Base-by-base conservation (phyloP, 306 rosid genomes). In the Adenanthera pavonina region DNA sequence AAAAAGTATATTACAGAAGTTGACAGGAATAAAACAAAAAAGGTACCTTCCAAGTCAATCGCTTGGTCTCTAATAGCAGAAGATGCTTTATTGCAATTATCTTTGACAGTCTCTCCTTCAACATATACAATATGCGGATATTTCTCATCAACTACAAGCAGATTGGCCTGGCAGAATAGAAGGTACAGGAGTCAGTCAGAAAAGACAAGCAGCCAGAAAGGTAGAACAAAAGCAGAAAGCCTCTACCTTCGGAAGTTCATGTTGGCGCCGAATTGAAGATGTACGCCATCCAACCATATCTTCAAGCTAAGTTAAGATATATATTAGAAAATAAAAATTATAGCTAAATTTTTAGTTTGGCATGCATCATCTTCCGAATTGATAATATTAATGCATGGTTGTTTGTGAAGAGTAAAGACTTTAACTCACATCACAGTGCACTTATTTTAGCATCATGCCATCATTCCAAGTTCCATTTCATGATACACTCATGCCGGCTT, bases 251-350 rank as follows among this genome's bases (percentile, higher is more conserved):
- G 98, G 99, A 83, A 95, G 98, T 88, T 95, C 99, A 88, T 86
- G 86, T 81, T 92, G 96, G 81, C 96, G 98, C 69, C 99, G 89
- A 79, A 95, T 95, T 9, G 99, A 95, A 74, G 99, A 95, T n/a
- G 98, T 95, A 82, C 97, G 86, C 99, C 99, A 95, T 76, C 99
- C 99, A 76, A 95, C 99, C 94, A 95, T 88, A 87, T 95, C 98
- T 93, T 91, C 49, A 78, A 76, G 68, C 38, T 17, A 72, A 85
- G 94, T 92, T 85, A 90, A 86, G 90, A 85, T 88, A 87, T 79
- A 69, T 48, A 36, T 76, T 57, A 68, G 19, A 60, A 84, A 49
- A 64, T 19, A 53, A 11, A 70, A 46, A 72, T 5, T 54, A 72
- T 70, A 57, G 41, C 34, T 70, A 30, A 69, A 78, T 75, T 54